Percentiles rank a stretch among this genome's conserved stretches.
Evolutionary conservation across 352 stramenopile genomes (phyloP).

Genomic region (Phytophthora fragariaefolia): DNA sequence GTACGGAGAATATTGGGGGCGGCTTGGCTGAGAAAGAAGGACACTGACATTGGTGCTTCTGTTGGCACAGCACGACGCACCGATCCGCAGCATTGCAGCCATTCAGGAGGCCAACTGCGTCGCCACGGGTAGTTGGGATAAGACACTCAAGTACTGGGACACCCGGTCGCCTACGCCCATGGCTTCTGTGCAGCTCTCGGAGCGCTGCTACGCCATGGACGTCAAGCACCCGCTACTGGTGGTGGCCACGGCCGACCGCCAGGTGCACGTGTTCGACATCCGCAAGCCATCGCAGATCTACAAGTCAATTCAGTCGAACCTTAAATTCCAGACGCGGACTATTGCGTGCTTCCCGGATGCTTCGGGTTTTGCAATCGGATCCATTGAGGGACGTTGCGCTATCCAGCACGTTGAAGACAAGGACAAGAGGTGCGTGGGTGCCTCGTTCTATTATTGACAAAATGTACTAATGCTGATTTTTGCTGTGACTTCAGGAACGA

Average conservation of each 20-base stretch:
- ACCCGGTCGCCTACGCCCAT: constrained; percentile 89
- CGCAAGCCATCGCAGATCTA: constrained; percentile 90
- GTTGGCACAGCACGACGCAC: constrained; percentile 86
- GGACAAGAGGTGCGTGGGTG: constrained; percentile 54
- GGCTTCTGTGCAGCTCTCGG: constrained; percentile 90
- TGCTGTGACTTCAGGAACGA: constrained; percentile 52
- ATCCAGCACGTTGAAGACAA: constrained; percentile 92
- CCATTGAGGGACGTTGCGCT: constrained; percentile 91
- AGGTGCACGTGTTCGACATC: constrained; percentile 91
- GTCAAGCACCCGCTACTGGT: constrained; percentile 93
- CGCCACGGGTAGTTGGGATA: constrained; percentile 95
- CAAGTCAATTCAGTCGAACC: constrained; percentile 81
- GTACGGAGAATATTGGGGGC: constrained; percentile 33
- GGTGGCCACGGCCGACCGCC: constrained; percentile 92
- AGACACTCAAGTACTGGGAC: constrained; percentile 98
- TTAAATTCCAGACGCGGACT: constrained; percentile 91
- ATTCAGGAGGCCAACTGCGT: constrained; percentile 90
- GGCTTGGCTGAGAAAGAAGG: not conserved
- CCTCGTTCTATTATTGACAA: not conserved
- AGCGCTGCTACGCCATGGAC: constrained; percentile 96
- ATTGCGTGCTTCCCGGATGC: constrained; percentile 91
- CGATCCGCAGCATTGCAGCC: constrained; percentile 89
- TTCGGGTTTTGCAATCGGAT: constrained; percentile 89
- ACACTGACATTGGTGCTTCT: constrained; percentile 40
- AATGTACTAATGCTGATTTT: constrained; percentile 9